Conservation (phyloP, 805 yeast species). For the Saccharomycopsis babjevae region DNA sequence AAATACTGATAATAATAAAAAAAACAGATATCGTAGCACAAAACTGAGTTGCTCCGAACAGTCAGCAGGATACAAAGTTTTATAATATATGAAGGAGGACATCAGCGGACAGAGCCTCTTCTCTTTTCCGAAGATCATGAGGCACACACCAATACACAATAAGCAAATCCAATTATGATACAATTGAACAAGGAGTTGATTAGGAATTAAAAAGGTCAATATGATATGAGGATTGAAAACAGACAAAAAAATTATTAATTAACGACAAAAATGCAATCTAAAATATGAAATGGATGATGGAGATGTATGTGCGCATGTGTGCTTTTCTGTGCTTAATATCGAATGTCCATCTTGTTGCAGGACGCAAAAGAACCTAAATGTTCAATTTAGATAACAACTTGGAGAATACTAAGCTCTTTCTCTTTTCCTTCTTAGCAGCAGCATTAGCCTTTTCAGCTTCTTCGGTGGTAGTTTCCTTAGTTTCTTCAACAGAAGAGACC, state of each 20-base stretch:
- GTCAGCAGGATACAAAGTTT: background rate
- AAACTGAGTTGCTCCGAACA: too few species aligned
- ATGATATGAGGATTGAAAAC: background rate
- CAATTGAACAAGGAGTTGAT: background rate
- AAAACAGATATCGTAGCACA: too few species aligned
- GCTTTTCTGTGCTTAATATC: background rate
- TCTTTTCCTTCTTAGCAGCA: constrained; percentile 24
- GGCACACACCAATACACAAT: background rate
- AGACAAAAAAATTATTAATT: background rate
- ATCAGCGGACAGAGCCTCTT: background rate
- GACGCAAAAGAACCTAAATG: constrained; percentile 20
- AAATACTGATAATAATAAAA: too few species aligned
- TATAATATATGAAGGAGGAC: background rate
- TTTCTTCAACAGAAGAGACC: constrained; percentile 18
- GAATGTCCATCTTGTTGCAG: background rate
- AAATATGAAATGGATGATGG: background rate
- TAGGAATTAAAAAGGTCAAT: background rate
- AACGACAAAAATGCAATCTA: background rate
- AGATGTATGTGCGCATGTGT: background rate
- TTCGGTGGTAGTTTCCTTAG: constrained; percentile 9
- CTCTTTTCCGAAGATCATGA: background rate
- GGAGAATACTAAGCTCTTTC: constrained; percentile 34
- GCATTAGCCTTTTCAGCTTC: constrained; percentile 17
- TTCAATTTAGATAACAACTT: constrained; percentile 24
- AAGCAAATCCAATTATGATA: background rate